Evolutionary conservation across 108 stramenopile species (phyloP).

Genomic region (Poteriospumella lacustris): DNA sequence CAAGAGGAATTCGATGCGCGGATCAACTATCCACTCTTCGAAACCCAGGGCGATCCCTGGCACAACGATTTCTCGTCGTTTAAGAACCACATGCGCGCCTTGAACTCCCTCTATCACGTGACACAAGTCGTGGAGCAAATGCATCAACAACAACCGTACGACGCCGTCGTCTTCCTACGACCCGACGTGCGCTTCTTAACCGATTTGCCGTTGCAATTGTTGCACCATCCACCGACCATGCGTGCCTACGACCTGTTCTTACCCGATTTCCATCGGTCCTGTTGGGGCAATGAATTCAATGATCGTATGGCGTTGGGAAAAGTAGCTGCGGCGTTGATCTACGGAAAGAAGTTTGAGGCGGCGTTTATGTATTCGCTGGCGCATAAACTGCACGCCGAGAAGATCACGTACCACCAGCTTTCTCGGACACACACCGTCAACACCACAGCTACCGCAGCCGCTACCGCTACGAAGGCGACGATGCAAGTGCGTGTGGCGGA

Average conservation of each 20-base stretch:
- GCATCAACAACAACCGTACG: not conserved
- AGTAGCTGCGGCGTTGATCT: not conserved
- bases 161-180: not conserved
- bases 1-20: not conserved
- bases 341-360: not conserved
- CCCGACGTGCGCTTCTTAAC: not conserved
- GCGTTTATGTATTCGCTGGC: not conserved
- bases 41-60: conserved; percentile 16
- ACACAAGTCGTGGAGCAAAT: not conserved
- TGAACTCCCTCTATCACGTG: not conserved
- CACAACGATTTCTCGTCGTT: not conserved
- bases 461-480: not conserved
- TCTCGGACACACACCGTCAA: no score
- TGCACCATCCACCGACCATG: no score
- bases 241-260: not conserved
- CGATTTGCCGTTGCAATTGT: not conserved
- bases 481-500: not conserved
- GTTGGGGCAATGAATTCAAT: conserved; percentile 11
- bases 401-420: not conserved
- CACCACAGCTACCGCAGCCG: not conserved
- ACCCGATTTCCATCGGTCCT: conserved; percentile 18
- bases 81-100: not conserved
- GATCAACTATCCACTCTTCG: not conserved
- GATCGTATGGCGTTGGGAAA: conserved; percentile 14
- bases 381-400: not conserved